Evolutionary conservation across 306 rosid species (phyloP).

Genomic region (Ochetophila trinervis): DNA sequence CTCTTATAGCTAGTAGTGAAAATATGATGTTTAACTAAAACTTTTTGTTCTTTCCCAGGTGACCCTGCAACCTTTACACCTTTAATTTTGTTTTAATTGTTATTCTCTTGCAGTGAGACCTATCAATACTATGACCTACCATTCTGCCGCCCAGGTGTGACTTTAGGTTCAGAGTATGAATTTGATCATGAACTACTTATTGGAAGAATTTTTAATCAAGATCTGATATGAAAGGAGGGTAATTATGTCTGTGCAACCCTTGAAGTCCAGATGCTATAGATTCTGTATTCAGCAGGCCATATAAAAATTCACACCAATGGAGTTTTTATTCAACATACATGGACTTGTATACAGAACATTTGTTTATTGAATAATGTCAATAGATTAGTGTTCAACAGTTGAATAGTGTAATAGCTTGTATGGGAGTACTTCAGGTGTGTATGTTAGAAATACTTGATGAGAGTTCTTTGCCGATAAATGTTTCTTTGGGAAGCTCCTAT

Average conservation of each 20-base stretch:
- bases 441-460: no score
- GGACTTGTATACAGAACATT: neutral
- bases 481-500: no score
- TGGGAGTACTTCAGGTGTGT: no score
- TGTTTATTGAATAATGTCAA: no score
- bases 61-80: slow-evolving; percentile 8
- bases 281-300: neutral
- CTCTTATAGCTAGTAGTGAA: neutral
- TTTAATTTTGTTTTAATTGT: slow-evolving; percentile 21
- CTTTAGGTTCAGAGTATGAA: slow-evolving; percentile 13
- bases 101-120: slow-evolving; percentile 56
- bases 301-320: neutral
- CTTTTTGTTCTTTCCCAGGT: slow-evolving; percentile 3
- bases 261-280: neutral
- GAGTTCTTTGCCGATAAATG: no score
- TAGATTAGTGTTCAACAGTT: no score
- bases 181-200: slow-evolving; percentile 12
- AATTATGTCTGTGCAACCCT: neutral
- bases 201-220: slow-evolving; percentile 3
- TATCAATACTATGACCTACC: slow-evolving; percentile 77
- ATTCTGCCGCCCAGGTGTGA: slow-evolving; percentile 82
- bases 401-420: no score
- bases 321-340: neutral
- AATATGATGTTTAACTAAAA: neutral
- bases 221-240: neutral